phyloP scores from a whole-genome alignment of 2,329 filamentous ascomycete genomes.

The Capronia epimyces region DNA sequence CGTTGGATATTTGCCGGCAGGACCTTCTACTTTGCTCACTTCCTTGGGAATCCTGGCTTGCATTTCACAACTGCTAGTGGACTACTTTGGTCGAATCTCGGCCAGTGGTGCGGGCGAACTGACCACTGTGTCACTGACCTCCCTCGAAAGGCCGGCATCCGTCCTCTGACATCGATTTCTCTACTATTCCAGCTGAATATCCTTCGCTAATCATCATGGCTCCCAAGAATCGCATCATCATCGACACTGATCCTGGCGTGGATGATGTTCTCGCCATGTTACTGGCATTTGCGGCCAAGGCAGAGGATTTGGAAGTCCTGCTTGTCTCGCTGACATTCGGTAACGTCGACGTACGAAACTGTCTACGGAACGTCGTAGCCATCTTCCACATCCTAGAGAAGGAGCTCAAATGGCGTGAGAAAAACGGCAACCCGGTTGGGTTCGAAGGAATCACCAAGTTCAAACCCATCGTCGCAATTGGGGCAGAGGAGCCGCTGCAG shows the following conservation, averaged over 20 bases:
- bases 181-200: not conserved
- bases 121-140: too few relatives aligned
- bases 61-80: not conserved
- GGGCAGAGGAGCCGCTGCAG: slow-evolving; percentile 77
- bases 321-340: slow-evolving; percentile 89
- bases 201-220: slow-evolving; percentile 49
- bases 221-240: slow-evolving; percentile 73
- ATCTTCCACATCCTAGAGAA: slow-evolving; percentile 89
- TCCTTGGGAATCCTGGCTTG: too few relatives aligned
- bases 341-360: slow-evolving; percentile 85
- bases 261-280: slow-evolving; percentile 89
- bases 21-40: too few relatives aligned
- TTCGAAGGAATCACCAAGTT: slow-evolving; percentile 66
- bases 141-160: too few relatives aligned
- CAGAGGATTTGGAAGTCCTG: slow-evolving; percentile 78
- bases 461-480: slow-evolving; percentile 81
- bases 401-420: slow-evolving; percentile 76
- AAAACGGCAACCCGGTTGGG: slow-evolving; percentile 60
- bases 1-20: too few relatives aligned
- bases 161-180: too few relatives aligned
- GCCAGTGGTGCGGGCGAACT: not conserved
- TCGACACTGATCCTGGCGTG: slow-evolving; percentile 92
- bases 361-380: slow-evolving; percentile 79
- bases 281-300: slow-evolving; percentile 72
- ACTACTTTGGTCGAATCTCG: not conserved